Conservation (phyloP, 1,139 yeast genomes). For the Scheffersomyces lignicola region DNA sequence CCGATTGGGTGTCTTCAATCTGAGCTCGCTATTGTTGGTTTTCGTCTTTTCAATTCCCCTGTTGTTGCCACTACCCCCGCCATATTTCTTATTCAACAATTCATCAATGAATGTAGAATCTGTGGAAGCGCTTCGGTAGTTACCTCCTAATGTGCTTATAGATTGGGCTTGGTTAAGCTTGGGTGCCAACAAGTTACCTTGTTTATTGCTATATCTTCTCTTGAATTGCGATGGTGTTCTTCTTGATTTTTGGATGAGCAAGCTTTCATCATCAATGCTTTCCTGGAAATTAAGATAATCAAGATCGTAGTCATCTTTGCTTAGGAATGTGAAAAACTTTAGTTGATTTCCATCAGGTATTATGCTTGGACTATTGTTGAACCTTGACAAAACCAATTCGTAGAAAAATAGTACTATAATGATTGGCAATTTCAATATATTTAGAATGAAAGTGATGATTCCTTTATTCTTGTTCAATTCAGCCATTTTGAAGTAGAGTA, state of each 20-base stretch:
- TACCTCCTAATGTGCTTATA: slow-evolving; percentile 29
- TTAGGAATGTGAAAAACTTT: slow-evolving; percentile 38
- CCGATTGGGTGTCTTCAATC: not conserved
- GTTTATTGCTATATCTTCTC: slow-evolving; percentile 8
- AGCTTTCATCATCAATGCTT: slow-evolving; percentile 18
- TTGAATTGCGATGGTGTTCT: slow-evolving; percentile 12
- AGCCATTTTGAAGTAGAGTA: slow-evolving; percentile 31
- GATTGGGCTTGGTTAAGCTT: slow-evolving; percentile 19
- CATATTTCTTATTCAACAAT: slow-evolving; percentile 26
- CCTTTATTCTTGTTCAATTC: slow-evolving; percentile 12
- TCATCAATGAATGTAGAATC: slow-evolving; percentile 38
- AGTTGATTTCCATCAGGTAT: slow-evolving; percentile 17
- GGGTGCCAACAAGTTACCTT: slow-evolving; percentile 2
- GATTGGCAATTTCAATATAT: slow-evolving; percentile 34
- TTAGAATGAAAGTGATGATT: slow-evolving; percentile 16
- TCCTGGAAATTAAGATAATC: slow-evolving; percentile 18
- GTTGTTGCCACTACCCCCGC: slow-evolving; percentile 9
- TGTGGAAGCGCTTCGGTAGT: slow-evolving; percentile 35
- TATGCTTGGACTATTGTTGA: slow-evolving; percentile 13
- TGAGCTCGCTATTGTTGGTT: slow-evolving; percentile 7
- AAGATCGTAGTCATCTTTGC: slow-evolving; percentile 9
- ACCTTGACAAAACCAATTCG: slow-evolving; percentile 26
- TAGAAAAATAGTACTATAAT: slow-evolving; percentile 33
- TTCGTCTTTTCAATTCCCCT: slow-evolving; percentile 7
- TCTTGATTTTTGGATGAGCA: slow-evolving; percentile 22